Percentiles rank a stretch among this genome's conserved stretches.
phyloP scores from a whole-genome alignment of 345 rosid species.

The Salix brachista region DNA sequence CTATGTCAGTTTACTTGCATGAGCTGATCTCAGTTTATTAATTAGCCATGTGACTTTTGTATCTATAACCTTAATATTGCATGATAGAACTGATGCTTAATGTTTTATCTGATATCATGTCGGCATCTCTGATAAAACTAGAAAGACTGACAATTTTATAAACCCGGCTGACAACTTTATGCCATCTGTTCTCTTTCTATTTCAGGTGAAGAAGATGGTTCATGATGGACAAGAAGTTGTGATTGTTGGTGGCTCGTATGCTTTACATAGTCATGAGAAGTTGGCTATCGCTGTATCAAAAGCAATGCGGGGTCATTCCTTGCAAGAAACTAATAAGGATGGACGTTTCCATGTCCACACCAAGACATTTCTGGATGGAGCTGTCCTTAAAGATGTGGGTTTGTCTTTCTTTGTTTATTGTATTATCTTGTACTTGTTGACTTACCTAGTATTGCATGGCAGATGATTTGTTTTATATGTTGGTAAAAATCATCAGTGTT shows the following conservation, averaged over 20 bases:
- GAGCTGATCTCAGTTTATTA: neutral
- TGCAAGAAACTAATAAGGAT: slow-evolving; percentile 92
- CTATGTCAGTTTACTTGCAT: neutral
- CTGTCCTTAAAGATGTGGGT: slow-evolving; percentile 90
- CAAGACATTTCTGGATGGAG: slow-evolving; percentile 91
- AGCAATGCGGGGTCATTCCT: slow-evolving; percentile 96
- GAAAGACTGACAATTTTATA: no score
- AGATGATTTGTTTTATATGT: neutral
- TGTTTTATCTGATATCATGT: neutral
- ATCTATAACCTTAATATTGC: neutral
- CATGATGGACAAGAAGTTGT: slow-evolving; percentile 94
- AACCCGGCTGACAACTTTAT: neutral
- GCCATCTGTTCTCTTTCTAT: slow-evolving; percentile 1
- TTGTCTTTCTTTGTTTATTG: slow-evolving; percentile 5
- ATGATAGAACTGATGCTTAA: neutral
- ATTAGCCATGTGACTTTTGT: neutral
- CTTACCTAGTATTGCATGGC: neutral
- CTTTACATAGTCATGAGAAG: slow-evolving; percentile 91
- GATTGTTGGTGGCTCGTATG: slow-evolving; percentile 80
- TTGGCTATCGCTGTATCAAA: slow-evolving; percentile 93
- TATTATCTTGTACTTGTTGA: neutral
- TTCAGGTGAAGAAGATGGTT: slow-evolving; percentile 79
- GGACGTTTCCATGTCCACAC: slow-evolving; percentile 96
- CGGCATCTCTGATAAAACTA: neutral
- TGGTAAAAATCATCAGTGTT: neutral